Base-by-base conservation (phyloP, 192 early-diverging fungal genomes). In the Coemansia sp. region DNA sequence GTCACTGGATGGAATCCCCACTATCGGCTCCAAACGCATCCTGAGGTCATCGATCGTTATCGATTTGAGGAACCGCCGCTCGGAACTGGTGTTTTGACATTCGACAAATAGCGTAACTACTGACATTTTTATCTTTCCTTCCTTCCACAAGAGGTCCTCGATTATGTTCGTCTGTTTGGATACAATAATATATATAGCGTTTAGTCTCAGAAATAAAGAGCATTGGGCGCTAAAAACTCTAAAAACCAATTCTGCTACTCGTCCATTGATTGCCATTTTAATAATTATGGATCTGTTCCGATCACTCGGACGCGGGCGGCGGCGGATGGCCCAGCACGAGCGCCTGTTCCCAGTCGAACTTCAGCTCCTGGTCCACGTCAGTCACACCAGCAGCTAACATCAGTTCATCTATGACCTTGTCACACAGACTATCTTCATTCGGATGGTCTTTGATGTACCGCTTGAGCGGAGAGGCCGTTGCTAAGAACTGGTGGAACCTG, bases 61-160 rank as follows among this genome's bases (percentile, higher is more conserved):
- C 8, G 60, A 65, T 29, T 57, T 67, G 57, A 92, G 89, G 57
- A 98, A 91, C 3, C 96, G 85, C 52, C 94, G 83, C 82, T 98
- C 96, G 13, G 92, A 91, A 55, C 84, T 81, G 57, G 88, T 83
- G 59, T 86, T 89, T 36, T 93, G 87, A 63, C 87, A 91, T 33
- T 88, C 85, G 15, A 98, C 89, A 76, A 95, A 95, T 42, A 98
- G 67, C 11, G 88, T 98, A 38, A 98, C 88, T n/a, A 95, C 88
- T 5, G 94, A 52, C 65, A 67, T 67, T 40, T 8, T 36, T 41
- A 10, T 30, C 23, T 48, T 31, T 50, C n/a, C n/a, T n/a, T n/a
- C n/a, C n/a, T n/a, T n/a, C n/a, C n/a, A n/a, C n/a, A n/a, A n/a
- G n/a, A n/a, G n/a, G n/a, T n/a, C n/a, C n/a, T n/a, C n/a, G n/a